Evolutionary conservation across 2,329 filamentous ascomycete species (phyloP).

Genomic region (Fusarium liriodendri): DNA sequence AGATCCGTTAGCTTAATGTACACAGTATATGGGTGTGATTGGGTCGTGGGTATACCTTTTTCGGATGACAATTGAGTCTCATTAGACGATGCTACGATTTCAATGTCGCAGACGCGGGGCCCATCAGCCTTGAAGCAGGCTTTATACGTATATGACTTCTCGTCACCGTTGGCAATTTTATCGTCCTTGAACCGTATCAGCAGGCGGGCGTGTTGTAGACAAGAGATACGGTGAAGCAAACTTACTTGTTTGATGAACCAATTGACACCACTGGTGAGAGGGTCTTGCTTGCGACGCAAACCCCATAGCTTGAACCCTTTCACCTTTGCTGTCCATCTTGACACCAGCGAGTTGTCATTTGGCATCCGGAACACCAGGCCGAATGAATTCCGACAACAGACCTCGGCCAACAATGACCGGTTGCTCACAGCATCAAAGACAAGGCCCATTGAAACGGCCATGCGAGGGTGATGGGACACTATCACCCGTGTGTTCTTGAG

Average conservation of each 20-base stretch:
- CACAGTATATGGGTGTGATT: background rate
- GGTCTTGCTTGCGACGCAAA: background rate
- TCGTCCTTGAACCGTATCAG: background rate
- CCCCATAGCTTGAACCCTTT: background rate
- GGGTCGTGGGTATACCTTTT: background rate
- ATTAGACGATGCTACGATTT: background rate
- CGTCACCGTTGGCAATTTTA: background rate
- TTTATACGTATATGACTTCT: background rate
- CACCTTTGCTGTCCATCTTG: background rate
- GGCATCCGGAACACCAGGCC: background rate
- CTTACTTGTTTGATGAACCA: background rate
- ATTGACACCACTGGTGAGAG: background rate
- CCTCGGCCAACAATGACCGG: background rate
- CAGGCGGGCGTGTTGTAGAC: background rate
- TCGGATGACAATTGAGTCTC: background rate
- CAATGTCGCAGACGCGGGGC: background rate
- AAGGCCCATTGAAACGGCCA: background rate
- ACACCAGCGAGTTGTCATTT: background rate
- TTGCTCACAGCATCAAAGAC: background rate
- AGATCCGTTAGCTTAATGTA: background rate
- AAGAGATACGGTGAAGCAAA: background rate
- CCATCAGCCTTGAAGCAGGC: background rate
- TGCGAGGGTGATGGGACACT: background rate
- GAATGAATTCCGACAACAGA: background rate
- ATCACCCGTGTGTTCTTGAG: background rate